Base-by-base conservation (phyloP, 2,329 filamentous ascomycete species). In the Ceratocystis harringtonii region DNA sequence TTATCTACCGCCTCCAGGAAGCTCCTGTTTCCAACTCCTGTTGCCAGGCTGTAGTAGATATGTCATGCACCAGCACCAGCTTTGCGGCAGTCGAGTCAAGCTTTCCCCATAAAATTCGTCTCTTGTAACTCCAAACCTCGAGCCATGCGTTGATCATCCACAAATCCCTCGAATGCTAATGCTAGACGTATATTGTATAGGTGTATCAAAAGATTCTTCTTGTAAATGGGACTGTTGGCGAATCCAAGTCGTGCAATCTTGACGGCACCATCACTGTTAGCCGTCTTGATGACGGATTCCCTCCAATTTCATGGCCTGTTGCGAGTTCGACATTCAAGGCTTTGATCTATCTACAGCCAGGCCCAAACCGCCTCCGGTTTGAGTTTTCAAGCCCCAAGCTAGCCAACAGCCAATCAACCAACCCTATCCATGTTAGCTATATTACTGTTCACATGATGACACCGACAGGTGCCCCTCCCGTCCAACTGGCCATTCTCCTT, bases 121-220 rank as follows among this genome's bases (percentile, higher is more conserved):
- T 57, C 19, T 5, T 57, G 52, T 30, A 28, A 32, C 28, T 52
- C 10, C 6, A 25, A 52, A 52, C 10, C 8, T 52, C 22, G n/a
- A 52, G n/a, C n/a, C n/a, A 52, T 25, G 10, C 3, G 2, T 1
- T 15, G 36, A 41, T 5, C 7, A 52, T n/a, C 5, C 48, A 8
- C n/a, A 52, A 22, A 25, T 25, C 22, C 22, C 48, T 19, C n/a
- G 6, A 30, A 32, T 57, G 17, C 52, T 57, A 57, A 57, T 25
- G 22, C n/a, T 52, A 32, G 10, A 32, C 17, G 28, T 32, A 30
- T 25, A 4, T 17, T 57, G 10, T 43, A 45, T 70, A 95, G 90
- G 90, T 95, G 22, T 90, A 95, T 72, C 91, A 96, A 78, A 96
- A 96, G 73, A 83, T 95, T 7, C 79, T 96, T 22, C 81, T 94